Evolutionary conservation across 352 stramenopile species (phyloP), one percentile per base, ranked within the genome.

Genomic region (Globisporangium barbulae): DNA sequence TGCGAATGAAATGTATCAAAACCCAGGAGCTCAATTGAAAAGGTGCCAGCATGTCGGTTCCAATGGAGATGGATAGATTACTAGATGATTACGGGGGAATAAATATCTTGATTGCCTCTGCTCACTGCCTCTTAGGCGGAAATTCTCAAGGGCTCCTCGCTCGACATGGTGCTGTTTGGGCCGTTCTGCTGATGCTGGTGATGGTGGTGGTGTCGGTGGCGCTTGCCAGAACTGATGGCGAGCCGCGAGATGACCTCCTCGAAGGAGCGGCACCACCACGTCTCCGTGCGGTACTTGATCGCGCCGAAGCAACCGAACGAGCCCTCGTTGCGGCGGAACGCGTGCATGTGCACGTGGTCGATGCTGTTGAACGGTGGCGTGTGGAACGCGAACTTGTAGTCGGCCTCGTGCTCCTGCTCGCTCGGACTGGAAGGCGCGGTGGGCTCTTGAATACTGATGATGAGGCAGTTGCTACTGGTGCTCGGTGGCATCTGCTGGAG

Each of bases 271-370:
- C 87, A 95, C 87, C 87, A 95, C 87, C 87, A 95, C 31, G 87
- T 94, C 57, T 88, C 80, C 1, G 85, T 95, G 53, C 78, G 79
- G 70, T 93, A 95, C 74, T 95, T 95, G 64, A 95, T 90, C 13
- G 79, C 75, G 13, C 83, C 81, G 8, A 93, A 70, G 55, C 74
- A 86, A 30, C 83, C 79, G 44, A 90, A 84, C 28, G 77, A 71
- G 47, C 84, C 66, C 17, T 81, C 75, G 61, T 75, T 73, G 48
- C 71, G 81, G 17, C 78, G 79, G 60, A 96, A 94, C 19, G 84
- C 85, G 70, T 96, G 87, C 85, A 96, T 94, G 78, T 96, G 87
- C 44, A 96, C 83, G 69, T 96, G 87, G 69, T 96, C 87, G 67
- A 96, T 96, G 67, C 83, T 93, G 76, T 96, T 96, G 69, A 96